Conservation (phyloP, 2,329 filamentous ascomycete species). For the Cercospora sojina region DNA sequence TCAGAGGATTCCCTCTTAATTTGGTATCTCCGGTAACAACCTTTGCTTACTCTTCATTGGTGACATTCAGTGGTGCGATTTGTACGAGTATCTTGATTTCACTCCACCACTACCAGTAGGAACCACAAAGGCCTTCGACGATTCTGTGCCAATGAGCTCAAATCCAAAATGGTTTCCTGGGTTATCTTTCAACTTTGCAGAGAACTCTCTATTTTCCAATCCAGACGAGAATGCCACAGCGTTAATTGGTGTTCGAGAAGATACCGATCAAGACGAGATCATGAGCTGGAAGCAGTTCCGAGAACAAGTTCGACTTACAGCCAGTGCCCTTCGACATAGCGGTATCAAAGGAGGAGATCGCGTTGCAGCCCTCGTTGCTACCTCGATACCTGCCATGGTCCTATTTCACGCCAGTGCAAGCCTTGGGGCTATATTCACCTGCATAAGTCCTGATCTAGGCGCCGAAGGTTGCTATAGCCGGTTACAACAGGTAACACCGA, state of each 20-base stretch:
- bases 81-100: slow-evolving; percentile 44
- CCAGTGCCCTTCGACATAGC: slow-evolving; percentile 41
- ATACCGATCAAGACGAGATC: slow-evolving; percentile 38
- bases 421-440: slow-evolving; percentile 48
- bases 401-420: slow-evolving; percentile 44
- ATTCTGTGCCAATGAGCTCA: slow-evolving; percentile 38
- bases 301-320: slow-evolving; percentile 42
- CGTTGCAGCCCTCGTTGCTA: slow-evolving; percentile 45
- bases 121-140: slow-evolving; percentile 42
- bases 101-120: slow-evolving; percentile 38
- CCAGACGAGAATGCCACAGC: slow-evolving; percentile 40
- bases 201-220: slow-evolving; percentile 43
- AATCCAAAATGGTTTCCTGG: slow-evolving; percentile 44
- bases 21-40: too few relatives aligned
- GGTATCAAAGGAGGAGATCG: slow-evolving; percentile 43
- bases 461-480: slow-evolving; percentile 40
- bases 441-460: slow-evolving; percentile 48
- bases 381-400: slow-evolving; percentile 45
- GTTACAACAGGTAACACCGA: slow-evolving; percentile 44
- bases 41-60: background rate
- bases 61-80: slow-evolving; percentile 39
- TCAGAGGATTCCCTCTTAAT: background rate
- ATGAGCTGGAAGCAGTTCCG: slow-evolving; percentile 44
- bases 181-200: slow-evolving; percentile 43
- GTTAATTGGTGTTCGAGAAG: slow-evolving; percentile 44